phyloP scores from a whole-genome alignment of 2,329 filamentous ascomycete species.

The Apiospora hydei region DNA sequence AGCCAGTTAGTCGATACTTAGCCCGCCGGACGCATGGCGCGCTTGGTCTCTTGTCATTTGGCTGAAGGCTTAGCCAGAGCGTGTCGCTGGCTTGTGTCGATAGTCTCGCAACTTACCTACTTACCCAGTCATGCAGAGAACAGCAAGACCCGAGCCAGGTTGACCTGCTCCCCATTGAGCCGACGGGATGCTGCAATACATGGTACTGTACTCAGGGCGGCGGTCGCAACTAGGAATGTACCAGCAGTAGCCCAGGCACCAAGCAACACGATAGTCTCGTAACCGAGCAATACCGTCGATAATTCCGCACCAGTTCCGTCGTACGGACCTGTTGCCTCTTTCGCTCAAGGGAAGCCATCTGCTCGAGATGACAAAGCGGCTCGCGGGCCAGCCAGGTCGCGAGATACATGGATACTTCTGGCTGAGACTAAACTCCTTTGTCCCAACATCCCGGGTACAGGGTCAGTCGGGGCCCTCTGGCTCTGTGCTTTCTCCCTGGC shows the following conservation, averaged over 20 bases:
- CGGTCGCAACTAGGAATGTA: neutral
- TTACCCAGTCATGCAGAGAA: neutral
- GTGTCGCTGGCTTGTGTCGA: neutral
- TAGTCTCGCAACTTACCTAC: neutral
- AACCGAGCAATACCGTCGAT: neutral
- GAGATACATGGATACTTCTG: neutral
- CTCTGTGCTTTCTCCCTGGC: neutral
- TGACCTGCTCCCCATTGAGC: neutral
- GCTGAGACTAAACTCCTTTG: constrained; percentile 5
- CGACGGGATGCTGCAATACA: neutral
- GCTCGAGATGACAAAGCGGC: constrained; percentile 7
- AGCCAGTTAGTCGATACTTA: neutral
- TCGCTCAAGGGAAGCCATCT: constrained; percentile 5
- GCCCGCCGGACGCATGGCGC: neutral
- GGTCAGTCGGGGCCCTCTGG: neutral
- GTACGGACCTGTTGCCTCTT: constrained; percentile 18
- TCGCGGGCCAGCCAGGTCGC: neutral
- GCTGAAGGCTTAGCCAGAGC: neutral
- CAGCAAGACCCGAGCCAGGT: neutral
- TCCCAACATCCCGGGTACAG: constrained; percentile 10
- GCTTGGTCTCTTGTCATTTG: neutral
- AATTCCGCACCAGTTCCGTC: constrained; percentile 8
- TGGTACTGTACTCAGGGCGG: neutral
- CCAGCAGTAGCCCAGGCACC: neutral
- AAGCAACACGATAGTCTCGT: neutral